Percentiles rank a stretch among this genome's conserved stretches.
Conservation (phyloP, 768 basidiomycete species). For the Dendrothele bispora region DNA sequence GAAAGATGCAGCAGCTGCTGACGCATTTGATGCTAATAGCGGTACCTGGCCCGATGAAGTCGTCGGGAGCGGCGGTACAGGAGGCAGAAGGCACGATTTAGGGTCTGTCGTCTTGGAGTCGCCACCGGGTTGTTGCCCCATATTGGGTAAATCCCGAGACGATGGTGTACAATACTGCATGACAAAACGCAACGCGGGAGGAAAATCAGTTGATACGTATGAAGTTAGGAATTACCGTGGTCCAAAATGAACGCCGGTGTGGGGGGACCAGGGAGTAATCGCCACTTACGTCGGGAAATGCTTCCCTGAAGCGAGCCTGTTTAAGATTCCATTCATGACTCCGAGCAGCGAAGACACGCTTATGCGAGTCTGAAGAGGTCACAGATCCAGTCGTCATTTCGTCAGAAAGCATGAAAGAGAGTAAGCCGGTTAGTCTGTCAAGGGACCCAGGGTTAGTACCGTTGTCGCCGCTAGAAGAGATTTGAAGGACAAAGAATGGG, state of each 20-base stretch:
- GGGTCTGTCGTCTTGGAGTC: slow-evolving; percentile 25
- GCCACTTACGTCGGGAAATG: slow-evolving; percentile 81
- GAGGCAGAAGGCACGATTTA: slow-evolving; percentile 8
- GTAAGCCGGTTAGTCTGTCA: slow-evolving; percentile 81
- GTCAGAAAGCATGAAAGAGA: slow-evolving; percentile 94
- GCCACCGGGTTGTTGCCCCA: slow-evolving; percentile 81
- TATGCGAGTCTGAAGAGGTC: slow-evolving; percentile 76
- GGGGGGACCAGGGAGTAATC: too few species aligned
- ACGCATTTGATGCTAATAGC: too few species aligned
- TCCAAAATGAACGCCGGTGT: slow-evolving; percentile 12
- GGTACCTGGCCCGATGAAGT: too few species aligned
- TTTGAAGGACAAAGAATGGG: slow-evolving; percentile 10
- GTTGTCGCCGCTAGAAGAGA: slow-evolving; percentile 13
- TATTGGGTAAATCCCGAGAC: slow-evolving; percentile 83
- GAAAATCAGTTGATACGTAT: slow-evolving; percentile 10
- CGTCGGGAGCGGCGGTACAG: slow-evolving; percentile 13
- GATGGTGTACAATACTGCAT: slow-evolving; percentile 67
- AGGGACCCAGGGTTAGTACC: too few species aligned
- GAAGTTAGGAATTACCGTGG: slow-evolving; percentile 9
- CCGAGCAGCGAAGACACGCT: slow-evolving; percentile 68
- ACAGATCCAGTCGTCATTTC: slow-evolving; percentile 97
- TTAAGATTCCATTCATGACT: slow-evolving; percentile 87
- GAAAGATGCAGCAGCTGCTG: too few species aligned
- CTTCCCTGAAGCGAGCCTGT: slow-evolving; percentile 80
- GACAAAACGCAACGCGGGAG: too few species aligned